Conservation (phyloP, 768 basidiomycete genomes). For the Phlebiopsis gigantea region DNA sequence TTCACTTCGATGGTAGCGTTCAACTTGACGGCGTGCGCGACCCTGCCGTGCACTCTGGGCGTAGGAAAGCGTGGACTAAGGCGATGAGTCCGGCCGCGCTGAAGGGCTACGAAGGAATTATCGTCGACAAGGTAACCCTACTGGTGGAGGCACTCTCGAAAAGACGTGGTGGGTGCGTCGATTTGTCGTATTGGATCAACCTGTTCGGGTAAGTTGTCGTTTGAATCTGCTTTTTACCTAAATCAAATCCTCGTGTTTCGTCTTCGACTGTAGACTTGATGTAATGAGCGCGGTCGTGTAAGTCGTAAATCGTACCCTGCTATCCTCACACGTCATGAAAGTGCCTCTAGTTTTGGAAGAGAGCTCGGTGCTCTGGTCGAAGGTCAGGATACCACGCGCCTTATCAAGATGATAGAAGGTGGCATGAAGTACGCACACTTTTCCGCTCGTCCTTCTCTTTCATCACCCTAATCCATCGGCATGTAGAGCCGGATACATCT, state of each 20-base stretch:
- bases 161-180: neutral
- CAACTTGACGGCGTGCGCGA: conserved; percentile 6
- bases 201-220: neutral
- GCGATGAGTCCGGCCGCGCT: neutral
- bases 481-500: neutral
- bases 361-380: neutral
- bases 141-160: neutral
- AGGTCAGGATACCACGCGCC: neutral
- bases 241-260: too few relatives aligned
- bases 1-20: neutral
- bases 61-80: neutral
- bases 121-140: neutral
- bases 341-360: neutral
- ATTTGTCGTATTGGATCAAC: conserved; percentile 3
- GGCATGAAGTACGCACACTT: neutral
- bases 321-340: neutral
- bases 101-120: neutral
- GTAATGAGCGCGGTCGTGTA: conserved; percentile 12
- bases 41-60: neutral
- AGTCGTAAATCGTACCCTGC: neutral
- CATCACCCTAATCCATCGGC: neutral
- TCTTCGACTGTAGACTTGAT: conserved; percentile 2
- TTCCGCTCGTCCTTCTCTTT: neutral
- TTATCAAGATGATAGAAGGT: neutral
- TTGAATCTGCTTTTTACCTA: neutral